Base-by-base conservation (phyloP, 2,329 filamentous ascomycete genomes). In the Macrophomina tecta region DNA sequence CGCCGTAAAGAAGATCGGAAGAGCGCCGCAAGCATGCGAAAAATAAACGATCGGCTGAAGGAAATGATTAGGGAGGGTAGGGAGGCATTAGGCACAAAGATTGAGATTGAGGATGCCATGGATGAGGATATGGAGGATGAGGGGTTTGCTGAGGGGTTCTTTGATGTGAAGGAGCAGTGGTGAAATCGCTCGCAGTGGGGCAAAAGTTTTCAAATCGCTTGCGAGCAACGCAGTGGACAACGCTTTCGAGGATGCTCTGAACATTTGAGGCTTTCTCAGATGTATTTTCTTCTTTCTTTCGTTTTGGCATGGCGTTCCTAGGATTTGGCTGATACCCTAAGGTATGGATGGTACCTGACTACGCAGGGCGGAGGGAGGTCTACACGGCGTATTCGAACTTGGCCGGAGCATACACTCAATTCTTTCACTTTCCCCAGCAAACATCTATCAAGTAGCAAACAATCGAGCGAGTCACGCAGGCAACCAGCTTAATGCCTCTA, bases 31-130 rank as follows among this genome's bases (percentile, higher is more conserved):
- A 89, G 90, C 63, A 90, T 98, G 72, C 89, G 88, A 58, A 87
- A 90, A 32, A 89, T 98, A 78, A 96, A 95, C 75, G 85, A 87
- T 56, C 88, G 91, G 72, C 82, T 98, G 56, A 87, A 91, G 74
- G 91, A 90, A 40, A 93, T 99, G 91, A 96, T 99, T 65, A 85
- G 89, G 1, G 90, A 98, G 78, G 95, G 94, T 0, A 90, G 90
- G 72, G 91, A 95, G 77, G 95, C 95, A 1, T 80, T 99, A 18
- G 94, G 82, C 6, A 82, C 78, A 23, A 83, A 79, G 67, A 73
- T 81, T 34, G 77, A 80, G 36, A 70, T 80, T 16, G 79, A 82
- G 48, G 74, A 71, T 11, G 72, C 70, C 28, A 70, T 62, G 28
- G 67, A 72, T 46, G 69, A 72, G 11, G 45, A 75, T 14, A 69